Evolutionary conservation across 768 basidiomycete species (phyloP).

Genomic region (Auriscalpium microsporum): DNA sequence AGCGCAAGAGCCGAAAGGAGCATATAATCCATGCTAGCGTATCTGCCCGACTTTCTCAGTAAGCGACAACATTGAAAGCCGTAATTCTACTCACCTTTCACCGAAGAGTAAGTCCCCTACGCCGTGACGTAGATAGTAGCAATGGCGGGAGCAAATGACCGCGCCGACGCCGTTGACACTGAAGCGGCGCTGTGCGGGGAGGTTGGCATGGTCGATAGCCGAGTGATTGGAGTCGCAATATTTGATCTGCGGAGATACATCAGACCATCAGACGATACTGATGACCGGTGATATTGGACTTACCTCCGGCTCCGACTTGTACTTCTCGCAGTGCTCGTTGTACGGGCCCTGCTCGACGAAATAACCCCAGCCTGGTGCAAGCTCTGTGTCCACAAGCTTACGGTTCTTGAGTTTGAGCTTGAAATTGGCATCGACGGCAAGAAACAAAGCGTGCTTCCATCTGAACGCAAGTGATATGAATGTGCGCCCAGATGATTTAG

Average conservation of each 20-base stretch:
- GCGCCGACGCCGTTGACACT: slow-evolving; percentile 5
- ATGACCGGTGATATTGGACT: slow-evolving; percentile 19
- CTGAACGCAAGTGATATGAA: neutral
- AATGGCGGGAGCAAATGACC: slow-evolving; percentile 1
- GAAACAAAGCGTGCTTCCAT: slow-evolving; percentile 7
- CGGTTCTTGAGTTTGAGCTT: neutral
- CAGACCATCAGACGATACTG: neutral
- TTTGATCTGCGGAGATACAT: neutral
- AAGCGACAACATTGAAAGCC: neutral
- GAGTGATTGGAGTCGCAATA: neutral
- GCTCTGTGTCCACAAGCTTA: neutral
- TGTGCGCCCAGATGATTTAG: neutral
- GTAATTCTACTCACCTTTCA: neutral
- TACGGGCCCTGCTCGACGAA: neutral
- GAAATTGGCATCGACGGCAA: slow-evolving; percentile 3
- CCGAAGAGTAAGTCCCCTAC: neutral
- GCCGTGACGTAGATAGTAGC: neutral
- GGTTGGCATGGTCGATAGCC: neutral
- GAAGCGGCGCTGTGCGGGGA: neutral
- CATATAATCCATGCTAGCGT: slow-evolving; percentile 19
- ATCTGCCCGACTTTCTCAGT: slow-evolving; percentile 1
- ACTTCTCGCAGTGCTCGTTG: neutral
- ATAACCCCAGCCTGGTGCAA: neutral
- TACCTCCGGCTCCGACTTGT: neutral
- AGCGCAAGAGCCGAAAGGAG: slow-evolving; percentile 1